A percentile compares a stretch with the other conserved stretches of the same genome.
Conservation (phyloP, 441 rosid species). For the Corymbia citriodora region DNA sequence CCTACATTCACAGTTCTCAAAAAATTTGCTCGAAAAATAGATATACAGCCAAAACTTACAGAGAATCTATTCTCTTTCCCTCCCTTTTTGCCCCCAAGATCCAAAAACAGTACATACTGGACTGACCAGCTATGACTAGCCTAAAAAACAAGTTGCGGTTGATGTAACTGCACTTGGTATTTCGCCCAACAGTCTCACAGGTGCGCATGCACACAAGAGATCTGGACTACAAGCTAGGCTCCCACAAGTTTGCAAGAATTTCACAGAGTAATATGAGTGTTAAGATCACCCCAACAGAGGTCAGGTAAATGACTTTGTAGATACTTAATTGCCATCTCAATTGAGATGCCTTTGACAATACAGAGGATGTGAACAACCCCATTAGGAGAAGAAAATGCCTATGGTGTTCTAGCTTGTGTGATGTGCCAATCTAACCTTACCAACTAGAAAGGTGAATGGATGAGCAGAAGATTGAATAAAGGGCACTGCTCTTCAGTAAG, state of each 20-base stretch:
- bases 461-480: neutral
- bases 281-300: neutral
- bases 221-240: neutral
- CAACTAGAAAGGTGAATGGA: neutral
- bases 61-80: neutral
- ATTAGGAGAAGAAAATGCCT: neutral
- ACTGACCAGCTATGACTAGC: neutral
- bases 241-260: neutral
- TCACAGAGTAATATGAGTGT: neutral
- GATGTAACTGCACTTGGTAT: neutral
- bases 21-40: neutral
- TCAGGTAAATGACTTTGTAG: neutral
- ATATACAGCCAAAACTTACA: neutral
- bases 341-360: neutral
- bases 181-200: neutral
- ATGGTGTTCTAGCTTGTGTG: neutral
- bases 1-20: neutral
- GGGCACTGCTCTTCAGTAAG: neutral
- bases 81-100: neutral
- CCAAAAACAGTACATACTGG: no score
- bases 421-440: neutral
- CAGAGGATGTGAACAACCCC: neutral
- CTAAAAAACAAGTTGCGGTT: neutral
- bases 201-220: neutral
- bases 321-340: neutral